Conservation (phyloP, 805 yeast species). For the Candida argentea region DNA sequence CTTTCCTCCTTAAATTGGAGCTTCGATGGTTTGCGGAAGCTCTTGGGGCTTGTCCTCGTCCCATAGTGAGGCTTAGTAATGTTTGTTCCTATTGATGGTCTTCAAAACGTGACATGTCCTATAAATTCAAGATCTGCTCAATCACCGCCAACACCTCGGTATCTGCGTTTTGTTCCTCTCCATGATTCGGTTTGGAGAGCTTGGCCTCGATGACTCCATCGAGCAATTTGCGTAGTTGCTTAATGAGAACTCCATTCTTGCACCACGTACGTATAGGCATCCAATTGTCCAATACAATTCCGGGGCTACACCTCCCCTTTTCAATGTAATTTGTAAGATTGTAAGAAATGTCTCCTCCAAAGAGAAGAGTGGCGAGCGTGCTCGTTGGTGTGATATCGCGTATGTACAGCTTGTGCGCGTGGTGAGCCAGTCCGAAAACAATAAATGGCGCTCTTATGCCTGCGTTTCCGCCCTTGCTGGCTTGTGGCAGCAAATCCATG, state of each 20-base stretch:
- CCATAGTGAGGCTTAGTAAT: no score
- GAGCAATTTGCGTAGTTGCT: constrained; percentile 53
- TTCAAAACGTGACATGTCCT: no score
- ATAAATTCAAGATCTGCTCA: constrained; percentile 1
- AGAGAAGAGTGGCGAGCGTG: constrained; percentile 60
- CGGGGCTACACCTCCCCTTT: constrained; percentile 54
- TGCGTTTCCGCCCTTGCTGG: constrained; percentile 17
- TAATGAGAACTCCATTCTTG: constrained; percentile 78
- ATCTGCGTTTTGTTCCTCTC: constrained; percentile 2
- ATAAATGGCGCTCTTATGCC: constrained; percentile 47
- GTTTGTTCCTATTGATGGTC: no score
- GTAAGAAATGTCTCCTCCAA: constrained; percentile 66
- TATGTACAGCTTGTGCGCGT: constrained; percentile 59
- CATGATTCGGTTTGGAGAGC: constrained; percentile 29
- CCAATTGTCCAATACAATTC: constrained; percentile 84
- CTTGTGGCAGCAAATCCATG: constrained; percentile 33
- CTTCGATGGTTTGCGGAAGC: no score
- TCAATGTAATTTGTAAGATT: constrained; percentile 37
- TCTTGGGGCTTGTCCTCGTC: no score
- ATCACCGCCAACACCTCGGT: constrained; percentile 4
- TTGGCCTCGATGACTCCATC: constrained; percentile 59
- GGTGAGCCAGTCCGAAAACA: constrained; percentile 48
- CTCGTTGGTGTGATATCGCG: constrained; percentile 75
- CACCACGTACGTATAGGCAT: constrained; percentile 88
- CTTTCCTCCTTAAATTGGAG: no score